Conservation (phyloP, 75 land plant genomes). For the Picea sitchensis region DNA sequence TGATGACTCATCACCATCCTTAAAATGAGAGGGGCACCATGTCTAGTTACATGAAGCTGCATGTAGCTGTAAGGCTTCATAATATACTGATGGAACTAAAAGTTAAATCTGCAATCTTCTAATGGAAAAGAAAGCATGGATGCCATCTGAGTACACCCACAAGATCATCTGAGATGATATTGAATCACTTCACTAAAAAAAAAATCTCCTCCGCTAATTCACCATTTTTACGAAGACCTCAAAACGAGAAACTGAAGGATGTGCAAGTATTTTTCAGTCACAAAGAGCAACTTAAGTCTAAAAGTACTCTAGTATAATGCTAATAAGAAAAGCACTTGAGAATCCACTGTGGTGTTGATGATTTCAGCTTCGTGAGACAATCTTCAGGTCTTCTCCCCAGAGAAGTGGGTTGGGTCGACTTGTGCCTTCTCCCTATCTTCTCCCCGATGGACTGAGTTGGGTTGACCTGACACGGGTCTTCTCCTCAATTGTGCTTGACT, state of each 20-base stretch:
- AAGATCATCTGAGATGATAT: background rate
- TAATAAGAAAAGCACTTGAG: background rate
- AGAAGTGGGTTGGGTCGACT: too few relatives aligned
- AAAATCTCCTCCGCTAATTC: background rate
- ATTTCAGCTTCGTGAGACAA: too few relatives aligned
- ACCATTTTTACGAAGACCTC: background rate
- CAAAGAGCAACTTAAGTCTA: background rate
- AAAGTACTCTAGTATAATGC: background rate
- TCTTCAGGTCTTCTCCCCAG: too few relatives aligned
- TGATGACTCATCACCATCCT: background rate
- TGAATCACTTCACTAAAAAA: background rate
- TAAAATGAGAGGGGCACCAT: background rate
- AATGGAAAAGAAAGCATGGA: background rate
- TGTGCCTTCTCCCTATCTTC: too few relatives aligned
- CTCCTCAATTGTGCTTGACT: too few relatives aligned
- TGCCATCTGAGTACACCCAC: background rate
- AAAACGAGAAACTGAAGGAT: background rate
- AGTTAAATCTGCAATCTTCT: background rate
- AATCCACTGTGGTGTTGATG: background rate
- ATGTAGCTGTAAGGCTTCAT: background rate
- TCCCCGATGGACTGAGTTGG: too few relatives aligned
- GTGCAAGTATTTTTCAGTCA: background rate
- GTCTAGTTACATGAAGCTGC: background rate
- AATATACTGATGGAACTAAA: background rate
- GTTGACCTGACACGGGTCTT: too few relatives aligned